Conservation (phyloP, 139 green algal species). For the Micractinium sp. region DNA sequence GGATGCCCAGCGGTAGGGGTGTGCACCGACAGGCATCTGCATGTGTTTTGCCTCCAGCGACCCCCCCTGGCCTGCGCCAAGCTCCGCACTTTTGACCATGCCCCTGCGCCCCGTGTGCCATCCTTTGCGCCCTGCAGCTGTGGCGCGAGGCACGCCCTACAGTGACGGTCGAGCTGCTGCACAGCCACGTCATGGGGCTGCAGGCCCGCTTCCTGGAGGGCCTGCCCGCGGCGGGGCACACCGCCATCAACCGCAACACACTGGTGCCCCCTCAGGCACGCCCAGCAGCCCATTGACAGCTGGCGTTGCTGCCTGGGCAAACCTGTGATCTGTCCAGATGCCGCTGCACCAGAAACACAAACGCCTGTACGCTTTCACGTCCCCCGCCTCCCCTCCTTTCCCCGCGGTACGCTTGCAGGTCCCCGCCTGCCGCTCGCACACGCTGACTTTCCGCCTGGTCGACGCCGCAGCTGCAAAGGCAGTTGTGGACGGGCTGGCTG, state of each 20-base stretch:
- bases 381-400: background rate
- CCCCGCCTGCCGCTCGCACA: background rate
- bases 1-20: too few species aligned
- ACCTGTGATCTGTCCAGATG: background rate
- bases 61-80: background rate
- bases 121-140: background rate
- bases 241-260: background rate
- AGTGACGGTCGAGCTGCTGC: conserved; percentile 12
- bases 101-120: background rate
- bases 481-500: background rate
- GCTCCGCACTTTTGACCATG: background rate
- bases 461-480: background rate
- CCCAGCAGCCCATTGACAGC: background rate
- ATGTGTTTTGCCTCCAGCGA: background rate
- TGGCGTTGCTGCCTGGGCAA: background rate
- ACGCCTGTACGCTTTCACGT: background rate
- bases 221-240: conserved; percentile 6
- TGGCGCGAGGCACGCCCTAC: background rate
- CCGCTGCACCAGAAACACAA: background rate
- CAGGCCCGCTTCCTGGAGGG: conserved; percentile 18
- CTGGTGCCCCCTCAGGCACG: conserved; percentile 17
- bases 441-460: conserved; percentile 24
- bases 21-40: background rate
- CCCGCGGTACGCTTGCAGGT: background rate
- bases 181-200: conserved; percentile 33